Percentiles rank a stretch among this genome's conserved stretches.
Evolutionary conservation across 1,139 yeast genomes (phyloP).

Genomic region (Suhomyces taliae): DNA sequence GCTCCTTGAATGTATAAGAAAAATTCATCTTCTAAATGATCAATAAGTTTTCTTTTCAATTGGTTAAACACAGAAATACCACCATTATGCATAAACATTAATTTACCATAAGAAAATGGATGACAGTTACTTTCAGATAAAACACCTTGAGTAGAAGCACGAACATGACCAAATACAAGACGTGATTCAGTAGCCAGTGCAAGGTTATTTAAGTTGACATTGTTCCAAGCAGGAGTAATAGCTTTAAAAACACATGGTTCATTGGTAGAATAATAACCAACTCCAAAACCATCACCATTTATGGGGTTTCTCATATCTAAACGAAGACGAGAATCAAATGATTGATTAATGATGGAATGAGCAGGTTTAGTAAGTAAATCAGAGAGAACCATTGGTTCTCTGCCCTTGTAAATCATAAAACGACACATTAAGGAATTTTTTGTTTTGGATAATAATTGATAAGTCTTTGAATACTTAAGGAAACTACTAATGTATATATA

Average conservation of each 20-base stretch:
- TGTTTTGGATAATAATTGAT: background rate
- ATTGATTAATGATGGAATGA: slow-evolving; percentile 94
- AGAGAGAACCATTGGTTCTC: slow-evolving; percentile 80
- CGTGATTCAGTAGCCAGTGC: slow-evolving; percentile 85
- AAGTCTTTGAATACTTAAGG: too few relatives aligned
- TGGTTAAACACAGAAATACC: slow-evolving; percentile 72
- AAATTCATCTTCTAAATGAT: slow-evolving; percentile 75
- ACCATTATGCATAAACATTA: slow-evolving; percentile 98
- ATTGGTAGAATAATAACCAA: slow-evolving; percentile 78
- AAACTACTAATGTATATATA: too few relatives aligned
- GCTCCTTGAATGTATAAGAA: slow-evolving; percentile 85
- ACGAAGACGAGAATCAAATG: slow-evolving; percentile 85
- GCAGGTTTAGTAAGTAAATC: slow-evolving; percentile 92
- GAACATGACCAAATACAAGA: slow-evolving; percentile 88
- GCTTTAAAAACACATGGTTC: slow-evolving; percentile 84
- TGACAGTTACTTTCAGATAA: slow-evolving; percentile 94
- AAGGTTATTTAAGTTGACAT: slow-evolving; percentile 78
- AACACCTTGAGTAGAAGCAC: slow-evolving; percentile 96
- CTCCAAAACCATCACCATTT: slow-evolving; percentile 98
- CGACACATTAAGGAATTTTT: slow-evolving; percentile 39
- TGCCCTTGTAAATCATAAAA: slow-evolving; percentile 51
- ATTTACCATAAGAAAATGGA: slow-evolving; percentile 81
- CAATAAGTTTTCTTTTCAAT: slow-evolving; percentile 71
- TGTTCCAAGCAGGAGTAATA: slow-evolving; percentile 98
- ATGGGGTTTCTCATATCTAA: slow-evolving; percentile 88